These are phyloP conservation scores for Pezicula radicicola DNA, from an alignment of 2,329 filamentous ascomycete genomes.

Conservation along the genomic window DNA sequence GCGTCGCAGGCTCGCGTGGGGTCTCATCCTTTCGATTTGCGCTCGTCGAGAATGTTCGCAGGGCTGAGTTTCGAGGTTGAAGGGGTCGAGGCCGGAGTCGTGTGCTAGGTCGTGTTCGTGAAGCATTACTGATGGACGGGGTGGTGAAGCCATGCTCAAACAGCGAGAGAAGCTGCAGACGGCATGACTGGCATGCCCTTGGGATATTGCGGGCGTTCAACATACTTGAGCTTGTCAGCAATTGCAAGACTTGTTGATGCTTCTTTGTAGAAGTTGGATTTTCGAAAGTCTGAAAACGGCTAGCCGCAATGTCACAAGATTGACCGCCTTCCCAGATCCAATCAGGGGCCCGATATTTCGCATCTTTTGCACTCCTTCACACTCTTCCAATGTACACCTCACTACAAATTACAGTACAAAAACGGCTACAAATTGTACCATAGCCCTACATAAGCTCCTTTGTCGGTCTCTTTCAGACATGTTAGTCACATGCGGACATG, in stretches of 20 bases:
- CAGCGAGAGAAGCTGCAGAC: conserved; percentile 28
- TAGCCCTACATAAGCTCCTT: too few species aligned
- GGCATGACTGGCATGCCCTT: conserved; percentile 30
- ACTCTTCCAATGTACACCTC: too few species aligned
- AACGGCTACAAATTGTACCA: too few species aligned
- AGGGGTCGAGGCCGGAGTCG: conserved; percentile 5
- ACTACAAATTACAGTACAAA: too few species aligned
- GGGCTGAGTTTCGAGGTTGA: conserved; percentile 7
- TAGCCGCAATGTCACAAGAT: background rate
- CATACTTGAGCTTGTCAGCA: conserved; percentile 15
- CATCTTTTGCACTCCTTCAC: too few species aligned
- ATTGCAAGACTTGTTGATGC: background rate
- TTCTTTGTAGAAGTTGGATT: background rate
- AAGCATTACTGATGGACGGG: conserved; percentile 6
- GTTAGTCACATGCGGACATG: too few species aligned
- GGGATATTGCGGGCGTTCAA: conserved; percentile 24
- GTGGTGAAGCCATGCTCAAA: conserved; percentile 31
- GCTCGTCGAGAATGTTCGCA: conserved; percentile 17
- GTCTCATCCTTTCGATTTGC: conserved; percentile 7
- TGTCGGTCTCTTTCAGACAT: too few species aligned
- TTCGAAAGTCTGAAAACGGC: background rate
- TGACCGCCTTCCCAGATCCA: too few species aligned
- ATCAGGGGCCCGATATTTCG: too few species aligned
- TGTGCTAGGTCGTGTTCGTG: conserved; percentile 12
- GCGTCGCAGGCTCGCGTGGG: background rate